phyloP scores from a whole-genome alignment of 108 stramenopile genomes.

The Cyclotella distinguenda region DNA sequence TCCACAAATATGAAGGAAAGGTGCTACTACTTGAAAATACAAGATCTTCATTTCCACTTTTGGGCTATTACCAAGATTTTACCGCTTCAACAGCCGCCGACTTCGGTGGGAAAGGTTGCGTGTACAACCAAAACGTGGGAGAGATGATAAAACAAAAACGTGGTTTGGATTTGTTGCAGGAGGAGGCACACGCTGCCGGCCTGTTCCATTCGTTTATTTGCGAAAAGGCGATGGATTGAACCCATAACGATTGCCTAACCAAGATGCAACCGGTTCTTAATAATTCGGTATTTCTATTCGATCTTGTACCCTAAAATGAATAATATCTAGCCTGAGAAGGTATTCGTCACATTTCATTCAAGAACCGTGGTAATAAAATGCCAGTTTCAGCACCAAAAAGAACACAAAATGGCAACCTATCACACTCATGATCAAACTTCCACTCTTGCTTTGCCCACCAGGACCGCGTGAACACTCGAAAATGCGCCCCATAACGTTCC shows the following conservation, averaged over 20 bases:
- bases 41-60: slow-evolving; percentile 62
- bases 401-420: slow-evolving; percentile 71
- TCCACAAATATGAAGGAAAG: slow-evolving; percentile 19
- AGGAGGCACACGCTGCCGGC: slow-evolving; percentile 63
- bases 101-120: slow-evolving; percentile 84
- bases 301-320: background rate
- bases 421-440: slow-evolving; percentile 61
- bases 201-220: slow-evolving; percentile 76
- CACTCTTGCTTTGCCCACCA: slow-evolving; percentile 46
- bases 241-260: background rate
- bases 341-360: background rate
- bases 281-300: background rate
- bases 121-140: slow-evolving; percentile 85
- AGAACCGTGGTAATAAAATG: slow-evolving; percentile 58
- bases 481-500: slow-evolving; percentile 67
- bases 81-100: slow-evolving; percentile 72
- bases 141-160: slow-evolving; percentile 55
- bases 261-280: background rate
- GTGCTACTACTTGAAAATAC: slow-evolving; percentile 83
- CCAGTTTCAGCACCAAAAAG: slow-evolving; percentile 69
- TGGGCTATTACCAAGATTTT: slow-evolving; percentile 79
- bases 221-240: slow-evolving; percentile 11
- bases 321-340: background rate
- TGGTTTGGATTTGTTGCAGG: slow-evolving; percentile 44
- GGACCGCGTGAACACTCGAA: slow-evolving; percentile 30